Percentiles rank a stretch among this genome's conserved stretches.
These are phyloP conservation scores for Microcyclospora pomicola DNA, from an alignment of 2,329 filamentous ascomycete genomes.

Conservation along the genomic window DNA sequence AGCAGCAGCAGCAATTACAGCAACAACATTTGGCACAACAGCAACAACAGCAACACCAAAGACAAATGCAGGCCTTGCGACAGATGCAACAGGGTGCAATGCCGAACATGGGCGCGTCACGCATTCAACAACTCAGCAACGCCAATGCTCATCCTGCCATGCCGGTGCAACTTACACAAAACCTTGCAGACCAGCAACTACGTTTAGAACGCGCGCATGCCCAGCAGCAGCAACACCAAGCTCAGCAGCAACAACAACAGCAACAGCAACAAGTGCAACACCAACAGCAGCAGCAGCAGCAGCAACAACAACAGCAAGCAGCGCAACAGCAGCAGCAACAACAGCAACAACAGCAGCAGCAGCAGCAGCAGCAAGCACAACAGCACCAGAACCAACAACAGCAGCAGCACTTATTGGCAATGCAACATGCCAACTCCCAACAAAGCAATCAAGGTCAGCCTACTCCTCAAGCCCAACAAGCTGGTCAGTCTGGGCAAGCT, in stretches of 20 bases:
- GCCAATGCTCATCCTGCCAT: too few relatives aligned
- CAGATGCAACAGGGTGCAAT: conserved; percentile 13
- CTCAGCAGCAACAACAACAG: conserved; percentile 13
- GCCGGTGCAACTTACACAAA: too few relatives aligned
- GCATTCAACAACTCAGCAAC: conserved; percentile 29
- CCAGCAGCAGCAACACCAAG: neutral
- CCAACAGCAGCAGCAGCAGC: conserved; percentile 17
- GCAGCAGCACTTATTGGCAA: conserved; percentile 25
- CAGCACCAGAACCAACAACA: conserved; percentile 27
- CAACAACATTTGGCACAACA: too few relatives aligned
- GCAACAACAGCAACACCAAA: conserved; percentile 4
- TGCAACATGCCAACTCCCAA: conserved; percentile 37
- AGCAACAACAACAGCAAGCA: conserved; percentile 16
- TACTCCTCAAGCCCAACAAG: conserved; percentile 26
- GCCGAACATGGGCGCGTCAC: conserved; percentile 36
- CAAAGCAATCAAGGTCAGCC: conserved; percentile 35
- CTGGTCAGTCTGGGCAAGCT: conserved; percentile 19
- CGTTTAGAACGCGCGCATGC: too few relatives aligned
- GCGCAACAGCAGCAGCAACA: conserved; percentile 16
- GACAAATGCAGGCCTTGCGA: conserved; percentile 16
- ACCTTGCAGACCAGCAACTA: too few relatives aligned
- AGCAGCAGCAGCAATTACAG: too few relatives aligned
- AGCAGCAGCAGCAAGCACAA: conserved; percentile 23
- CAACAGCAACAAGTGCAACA: conserved; percentile 10
- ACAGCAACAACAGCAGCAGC: conserved; percentile 19